These are phyloP conservation scores for Detonula confervacea DNA, from an alignment of 352 stramenopile species.

Conservation along the genomic window DNA sequence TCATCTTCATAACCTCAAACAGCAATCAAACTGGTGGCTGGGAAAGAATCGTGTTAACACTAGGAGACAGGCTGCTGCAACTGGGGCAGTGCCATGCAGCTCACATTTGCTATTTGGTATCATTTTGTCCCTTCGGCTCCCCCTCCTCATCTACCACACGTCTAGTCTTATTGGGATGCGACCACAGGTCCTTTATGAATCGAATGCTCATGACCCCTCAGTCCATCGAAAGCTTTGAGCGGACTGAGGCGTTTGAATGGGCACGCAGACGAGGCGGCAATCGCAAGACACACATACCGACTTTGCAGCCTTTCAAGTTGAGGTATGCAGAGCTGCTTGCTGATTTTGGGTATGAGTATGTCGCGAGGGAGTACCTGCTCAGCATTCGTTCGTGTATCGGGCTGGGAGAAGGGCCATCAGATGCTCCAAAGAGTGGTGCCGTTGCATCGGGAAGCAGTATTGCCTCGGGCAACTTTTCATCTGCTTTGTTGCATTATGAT, in stretches of 20 bases:
- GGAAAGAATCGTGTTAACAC: conserved; percentile 73
- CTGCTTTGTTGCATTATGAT: too few species aligned
- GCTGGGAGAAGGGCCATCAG: conserved; percentile 27
- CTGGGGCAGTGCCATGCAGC: conserved; percentile 63
- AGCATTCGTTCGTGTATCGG: conserved; percentile 66
- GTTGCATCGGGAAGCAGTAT: conserved; percentile 12
- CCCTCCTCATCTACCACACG: conserved; percentile 49
- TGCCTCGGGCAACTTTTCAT: background rate
- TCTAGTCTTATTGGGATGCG: conserved; percentile 73
- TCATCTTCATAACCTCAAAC: too few species aligned
- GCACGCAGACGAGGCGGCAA: conserved; percentile 81
- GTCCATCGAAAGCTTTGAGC: conserved; percentile 65
- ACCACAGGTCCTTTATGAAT: conserved; percentile 58
- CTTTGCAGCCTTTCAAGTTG: conserved; percentile 83
- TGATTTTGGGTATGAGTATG: conserved; percentile 66
- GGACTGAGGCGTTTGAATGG: conserved; percentile 87
- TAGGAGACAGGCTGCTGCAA: conserved; percentile 76
- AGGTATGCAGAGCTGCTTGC: conserved; percentile 79
- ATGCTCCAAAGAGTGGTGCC: conserved; percentile 2
- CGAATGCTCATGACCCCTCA: conserved; percentile 59
- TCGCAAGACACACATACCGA: conserved; percentile 66
- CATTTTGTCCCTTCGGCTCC: conserved; percentile 59
- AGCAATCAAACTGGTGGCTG: conserved; percentile 83
- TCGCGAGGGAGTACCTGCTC: conserved; percentile 66
- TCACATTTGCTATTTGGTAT: conserved; percentile 85